Evolutionary conservation across 2,329 filamentous ascomycete species (phyloP).

Genomic region (Dendrostoma leiphaemia): DNA sequence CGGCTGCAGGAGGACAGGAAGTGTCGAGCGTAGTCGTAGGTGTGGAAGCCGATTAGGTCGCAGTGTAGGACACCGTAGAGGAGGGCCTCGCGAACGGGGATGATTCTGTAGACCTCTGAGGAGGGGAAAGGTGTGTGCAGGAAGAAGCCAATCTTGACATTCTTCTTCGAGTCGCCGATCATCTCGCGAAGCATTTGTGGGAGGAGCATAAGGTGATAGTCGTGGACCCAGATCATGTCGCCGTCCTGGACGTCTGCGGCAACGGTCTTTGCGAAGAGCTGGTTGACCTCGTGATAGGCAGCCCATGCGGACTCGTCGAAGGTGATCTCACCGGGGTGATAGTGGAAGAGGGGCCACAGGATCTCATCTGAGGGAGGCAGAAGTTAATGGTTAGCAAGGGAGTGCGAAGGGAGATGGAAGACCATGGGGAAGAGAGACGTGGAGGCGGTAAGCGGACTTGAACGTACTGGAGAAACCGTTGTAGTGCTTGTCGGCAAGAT

Average conservation of each 20-base stretch:
- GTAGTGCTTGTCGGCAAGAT: conserved; percentile 92
- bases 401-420: no score
- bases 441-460: conserved; percentile 3
- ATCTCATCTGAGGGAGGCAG: conserved; percentile 69
- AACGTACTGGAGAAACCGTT: conserved; percentile 92
- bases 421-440: background rate
- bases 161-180: conserved; percentile 76
- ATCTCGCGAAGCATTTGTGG: conserved; percentile 93
- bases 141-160: conserved; percentile 98
- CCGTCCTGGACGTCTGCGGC: conserved; percentile 86
- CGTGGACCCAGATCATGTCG: conserved; percentile 96
- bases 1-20: conserved; percentile 96
- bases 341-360: conserved; percentile 97
- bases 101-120: conserved; percentile 93
- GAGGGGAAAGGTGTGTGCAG: conserved; percentile 96
- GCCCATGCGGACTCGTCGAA: conserved; percentile 95
- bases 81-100: conserved; percentile 88
- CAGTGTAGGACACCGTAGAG: conserved; percentile 86
- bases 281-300: conserved; percentile 90
- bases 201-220: conserved; percentile 97
- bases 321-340: conserved; percentile 96
- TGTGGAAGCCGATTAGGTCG: conserved; percentile 96
- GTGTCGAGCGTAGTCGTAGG: conserved; percentile 97
- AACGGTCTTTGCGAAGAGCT: conserved; percentile 85
- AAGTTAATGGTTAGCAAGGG: no score